Base-by-base conservation (phyloP, 2,329 filamentous ascomycete genomes). In the Cordyceps tenuipes region DNA sequence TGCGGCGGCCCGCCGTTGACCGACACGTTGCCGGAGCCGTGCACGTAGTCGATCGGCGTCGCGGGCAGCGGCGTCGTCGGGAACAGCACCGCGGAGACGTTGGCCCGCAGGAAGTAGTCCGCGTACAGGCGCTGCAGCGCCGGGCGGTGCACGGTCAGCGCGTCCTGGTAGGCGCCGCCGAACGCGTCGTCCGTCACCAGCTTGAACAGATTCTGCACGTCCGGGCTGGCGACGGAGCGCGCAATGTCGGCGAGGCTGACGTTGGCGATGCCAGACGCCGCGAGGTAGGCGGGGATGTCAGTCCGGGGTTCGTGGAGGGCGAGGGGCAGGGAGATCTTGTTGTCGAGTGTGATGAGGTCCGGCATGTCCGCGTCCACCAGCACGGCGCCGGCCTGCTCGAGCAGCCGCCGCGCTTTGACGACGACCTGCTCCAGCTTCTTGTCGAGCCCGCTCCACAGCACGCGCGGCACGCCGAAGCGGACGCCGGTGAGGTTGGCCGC, bases 1-100 rank as follows among this genome's bases (percentile, higher is more conserved):
- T 61, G 50, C 1, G 61, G 63, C 4, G 62, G 62, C 4, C 62
- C 63, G 29, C 60, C 63, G 43, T 64, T 64, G 56, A 64, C 55
- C 21, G 63, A 61, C 5, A 64, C 61, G 29, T 61, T 61, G 19
- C 63, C 62, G 12, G 62, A 63, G 5, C 62, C 61, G 34, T 63
- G 13, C 8, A 59, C 29, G 13, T 47, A 31, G 41, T 64, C 62
- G 0, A 64, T 63, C 1, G 62, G 62, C 3, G 53, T 62, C 17
- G 63, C 63, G n/a, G 63, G 62, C 26, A 64, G 50, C 5, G 62
- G 58, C 5, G 63, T 64, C 9, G 63, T 63, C 10, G 63, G 63
- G 23, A 64, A 64, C 9, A 63, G 31, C 26, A 64, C 58, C 17
- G 62, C 63, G 21, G 62, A 60, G 13, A 64, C 50, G 19, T 53